Conservation (phyloP, 139 green algal genomes). For the Auxenochlorella pyrenoidosa region DNA sequence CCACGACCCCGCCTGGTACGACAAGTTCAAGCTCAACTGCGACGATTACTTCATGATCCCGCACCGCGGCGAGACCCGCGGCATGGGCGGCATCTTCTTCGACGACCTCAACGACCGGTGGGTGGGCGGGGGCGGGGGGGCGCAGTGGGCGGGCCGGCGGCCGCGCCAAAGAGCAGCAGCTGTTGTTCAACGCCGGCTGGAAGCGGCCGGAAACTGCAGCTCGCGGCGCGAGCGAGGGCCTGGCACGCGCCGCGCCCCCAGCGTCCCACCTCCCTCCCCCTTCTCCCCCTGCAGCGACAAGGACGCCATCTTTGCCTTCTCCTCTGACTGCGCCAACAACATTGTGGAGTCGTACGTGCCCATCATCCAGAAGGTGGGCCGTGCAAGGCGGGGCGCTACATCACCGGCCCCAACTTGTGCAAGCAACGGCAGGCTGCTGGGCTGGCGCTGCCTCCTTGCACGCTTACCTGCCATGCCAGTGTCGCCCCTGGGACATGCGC, state of each 20-base stretch:
- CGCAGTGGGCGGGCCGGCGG: too few relatives aligned
- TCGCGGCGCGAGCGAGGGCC: too few relatives aligned
- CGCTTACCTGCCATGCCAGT: background rate
- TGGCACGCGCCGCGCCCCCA: background rate
- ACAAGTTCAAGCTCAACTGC: slow-evolving; percentile 93
- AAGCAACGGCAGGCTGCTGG: too few relatives aligned
- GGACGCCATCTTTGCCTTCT: slow-evolving; percentile 84
- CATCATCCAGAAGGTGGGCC: slow-evolving; percentile 77
- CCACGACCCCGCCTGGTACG: slow-evolving; percentile 95
- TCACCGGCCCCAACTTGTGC: too few relatives aligned
- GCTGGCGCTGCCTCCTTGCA: background rate
- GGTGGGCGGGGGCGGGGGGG: background rate
- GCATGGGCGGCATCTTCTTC: slow-evolving; percentile 98
- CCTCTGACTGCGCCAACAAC: slow-evolving; percentile 75
- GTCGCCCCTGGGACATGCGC: background rate
- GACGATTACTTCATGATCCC: slow-evolving; percentile 99
- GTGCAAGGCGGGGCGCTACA: too few relatives aligned
- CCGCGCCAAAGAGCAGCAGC: too few relatives aligned
- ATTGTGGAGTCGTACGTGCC: slow-evolving; percentile 91
- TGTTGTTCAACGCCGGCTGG: too few relatives aligned
- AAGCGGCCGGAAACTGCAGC: too few relatives aligned
- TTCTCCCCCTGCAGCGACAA: slow-evolving; percentile 51
- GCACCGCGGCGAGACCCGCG: slow-evolving; percentile 89
- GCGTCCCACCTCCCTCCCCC: background rate
- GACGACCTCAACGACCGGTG: slow-evolving; percentile 94